Base-by-base conservation (phyloP, 2,329 filamentous ascomycete genomes). In the Pleoardoris graminearum region DNA sequence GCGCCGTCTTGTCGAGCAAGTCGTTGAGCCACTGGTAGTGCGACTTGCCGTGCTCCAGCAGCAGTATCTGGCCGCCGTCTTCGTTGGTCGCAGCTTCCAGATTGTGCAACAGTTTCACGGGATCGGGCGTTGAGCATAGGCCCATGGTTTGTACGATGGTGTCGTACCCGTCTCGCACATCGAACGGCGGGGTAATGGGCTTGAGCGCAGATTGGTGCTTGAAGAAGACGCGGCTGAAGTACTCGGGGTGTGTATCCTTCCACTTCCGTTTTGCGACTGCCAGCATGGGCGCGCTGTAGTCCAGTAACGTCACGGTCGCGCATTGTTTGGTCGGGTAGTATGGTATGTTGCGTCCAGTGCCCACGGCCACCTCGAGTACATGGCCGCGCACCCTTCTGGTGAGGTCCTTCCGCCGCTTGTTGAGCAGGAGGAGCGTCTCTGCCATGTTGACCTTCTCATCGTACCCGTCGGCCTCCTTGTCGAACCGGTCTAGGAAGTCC, bases 131-230 rank as follows among this genome's bases (percentile, higher is more conserved):
- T 30, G 76, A 79, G 67, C 79, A 81, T 7, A 81, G 66, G 5
- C 79, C 79, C 77, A 80, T 80, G 3, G 78, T 80, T 62, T 81
- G 78, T 39, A 81, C 64, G 33, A 81, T 76, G 1, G 77, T 79
- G 50, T 80, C 77, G 62, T 78, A 81, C 21, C 72, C 72, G 27
- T 74, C 73, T 35, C 68, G 67, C 11, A 71, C 66, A 30, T 61
- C 68, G 23, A 75, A 77, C 7, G 76, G 74, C 7, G 73, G 68
- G 7, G 73, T 73, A 59, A 80, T 77, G 7, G 70, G 65, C 7
- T 74, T 73, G 33, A 77, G 56, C 16, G 75, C 77, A 22, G 76
- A 77, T 35, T 76, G 76, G 17, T 75, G 70, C 65, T 77, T 67
- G 63, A 79, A 80, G 58, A 68, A 67, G 54, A 71, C 68, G 7